phyloP scores from a whole-genome alignment of 768 basidiomycete species.

The Lentinula edodes region DNA sequence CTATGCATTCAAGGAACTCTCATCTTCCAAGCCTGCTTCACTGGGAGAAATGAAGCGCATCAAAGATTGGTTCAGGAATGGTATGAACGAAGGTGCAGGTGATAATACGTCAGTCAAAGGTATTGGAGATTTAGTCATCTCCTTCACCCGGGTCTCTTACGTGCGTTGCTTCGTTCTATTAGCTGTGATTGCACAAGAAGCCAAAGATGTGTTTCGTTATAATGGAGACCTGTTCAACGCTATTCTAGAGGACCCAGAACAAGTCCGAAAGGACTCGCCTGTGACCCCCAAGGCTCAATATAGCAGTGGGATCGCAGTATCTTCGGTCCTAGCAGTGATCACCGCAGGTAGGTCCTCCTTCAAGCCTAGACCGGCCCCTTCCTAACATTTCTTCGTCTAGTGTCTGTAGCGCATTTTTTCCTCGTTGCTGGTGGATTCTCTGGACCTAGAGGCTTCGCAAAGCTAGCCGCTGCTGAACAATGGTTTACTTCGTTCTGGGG shows the following conservation, averaged over 20 bases:
- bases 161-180: background rate
- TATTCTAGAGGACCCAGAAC: constrained; percentile 19
- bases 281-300: background rate
- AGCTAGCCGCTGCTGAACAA: constrained; percentile 33
- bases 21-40: constrained; percentile 36
- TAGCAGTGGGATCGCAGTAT: constrained; percentile 10
- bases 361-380: background rate
- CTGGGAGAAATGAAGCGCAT: constrained; percentile 65
- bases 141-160: background rate
- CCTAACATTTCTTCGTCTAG: constrained; percentile 7
- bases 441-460: constrained; percentile 39
- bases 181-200: constrained; percentile 46
- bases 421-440: constrained; percentile 43
- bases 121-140: constrained; percentile 10
- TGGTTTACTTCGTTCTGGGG: constrained; percentile 24
- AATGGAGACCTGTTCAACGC: constrained; percentile 41
- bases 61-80: constrained; percentile 65
- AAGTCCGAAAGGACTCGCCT: constrained; percentile 19
- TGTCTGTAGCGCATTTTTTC: constrained; percentile 44
- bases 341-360: constrained; percentile 23
- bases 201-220: constrained; percentile 41
- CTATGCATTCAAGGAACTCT: constrained; percentile 61
- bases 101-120: constrained; percentile 36
- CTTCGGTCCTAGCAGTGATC: constrained; percentile 30
- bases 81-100: constrained; percentile 46